These are phyloP conservation scores for Fusarium multiceps DNA, from an alignment of 2,329 filamentous ascomycete genomes.

Conservation along the genomic window DNA sequence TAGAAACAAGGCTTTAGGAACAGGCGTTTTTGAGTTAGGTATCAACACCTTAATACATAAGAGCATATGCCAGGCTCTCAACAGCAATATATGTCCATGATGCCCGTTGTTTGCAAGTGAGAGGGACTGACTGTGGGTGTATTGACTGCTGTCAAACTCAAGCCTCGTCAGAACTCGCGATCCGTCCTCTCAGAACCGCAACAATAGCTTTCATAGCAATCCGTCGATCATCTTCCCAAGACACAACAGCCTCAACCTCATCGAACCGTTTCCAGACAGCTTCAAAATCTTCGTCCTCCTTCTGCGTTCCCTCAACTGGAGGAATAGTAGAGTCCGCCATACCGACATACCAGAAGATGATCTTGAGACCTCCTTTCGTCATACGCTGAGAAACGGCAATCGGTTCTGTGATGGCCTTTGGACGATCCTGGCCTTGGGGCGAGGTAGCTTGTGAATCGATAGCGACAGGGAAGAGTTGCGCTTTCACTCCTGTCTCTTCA, in stretches of 20 bases:
- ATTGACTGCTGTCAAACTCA: no score
- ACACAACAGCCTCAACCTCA: not conserved
- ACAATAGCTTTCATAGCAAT: not conserved
- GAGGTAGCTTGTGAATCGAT: not conserved
- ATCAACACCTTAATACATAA: constrained; percentile 9
- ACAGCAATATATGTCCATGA: not conserved
- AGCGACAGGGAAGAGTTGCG: not conserved
- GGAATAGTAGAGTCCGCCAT: constrained; percentile 7
- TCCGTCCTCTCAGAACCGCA: no score
- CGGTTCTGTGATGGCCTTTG: not conserved
- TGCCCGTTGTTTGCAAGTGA: not conserved
- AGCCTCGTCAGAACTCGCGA: no score
- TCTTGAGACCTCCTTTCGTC: not conserved
- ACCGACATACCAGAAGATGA: constrained; percentile 22
- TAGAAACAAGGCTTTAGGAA: not conserved
- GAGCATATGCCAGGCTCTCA: constrained; percentile 28
- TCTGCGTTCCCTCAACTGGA: constrained; percentile 6
- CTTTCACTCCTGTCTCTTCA: constrained; percentile 10
- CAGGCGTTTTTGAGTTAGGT: not conserved
- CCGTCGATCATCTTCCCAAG: not conserved
- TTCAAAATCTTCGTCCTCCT: constrained; percentile 17
- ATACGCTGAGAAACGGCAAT: constrained; percentile 12
- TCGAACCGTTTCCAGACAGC: not conserved
- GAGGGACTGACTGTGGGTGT: no score
- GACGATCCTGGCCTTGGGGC: not conserved